A percentile compares a stretch with the other conserved stretches of the same genome.
Evolutionary conservation across 306 rosid genomes (phyloP).

Genomic region (Cucumis melo): DNA sequence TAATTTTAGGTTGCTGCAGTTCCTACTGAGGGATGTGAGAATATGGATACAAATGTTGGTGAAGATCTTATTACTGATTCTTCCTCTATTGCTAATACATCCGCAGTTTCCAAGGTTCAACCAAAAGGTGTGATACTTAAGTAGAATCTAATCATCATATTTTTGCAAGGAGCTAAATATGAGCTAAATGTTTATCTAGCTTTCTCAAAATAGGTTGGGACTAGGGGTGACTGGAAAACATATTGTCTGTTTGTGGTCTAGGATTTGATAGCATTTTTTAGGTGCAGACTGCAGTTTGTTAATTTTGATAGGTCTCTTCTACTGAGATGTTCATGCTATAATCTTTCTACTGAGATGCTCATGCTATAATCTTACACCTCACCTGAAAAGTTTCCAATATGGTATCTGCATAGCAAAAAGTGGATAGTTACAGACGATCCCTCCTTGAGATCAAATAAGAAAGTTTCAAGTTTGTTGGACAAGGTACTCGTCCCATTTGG

Average conservation of each 20-base stretch:
- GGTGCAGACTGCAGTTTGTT: not conserved
- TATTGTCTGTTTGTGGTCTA: not conserved
- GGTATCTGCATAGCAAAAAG: slow-evolving; percentile 34
- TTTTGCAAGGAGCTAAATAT: not conserved
- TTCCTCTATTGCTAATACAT: slow-evolving; percentile 20
- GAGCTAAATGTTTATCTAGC: not conserved
- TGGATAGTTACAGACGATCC: slow-evolving; percentile 57
- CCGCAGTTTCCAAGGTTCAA: slow-evolving; percentile 45
- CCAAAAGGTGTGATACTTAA: slow-evolving; percentile 58
- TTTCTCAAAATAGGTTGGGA: not conserved
- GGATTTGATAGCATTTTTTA: not conserved
- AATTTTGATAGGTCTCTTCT: not conserved
- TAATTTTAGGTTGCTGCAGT: slow-evolving; percentile 29
- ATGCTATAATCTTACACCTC: not conserved
- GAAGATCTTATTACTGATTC: slow-evolving; percentile 25
- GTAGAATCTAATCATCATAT: not conserved
- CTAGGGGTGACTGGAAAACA: not conserved
- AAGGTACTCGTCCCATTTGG: slow-evolving; percentile 33
- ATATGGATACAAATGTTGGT: slow-evolving; percentile 12
- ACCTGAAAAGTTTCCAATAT: not conserved
- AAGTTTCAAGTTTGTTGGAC: slow-evolving; percentile 82
- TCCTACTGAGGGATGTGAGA: slow-evolving; percentile 26
- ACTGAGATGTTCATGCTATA: not conserved
- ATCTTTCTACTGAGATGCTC: too few relatives aligned
- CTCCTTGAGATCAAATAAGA: slow-evolving; percentile 81